Conservation (phyloP, 441 rosid genomes). For the Syzygium syzygioides region DNA sequence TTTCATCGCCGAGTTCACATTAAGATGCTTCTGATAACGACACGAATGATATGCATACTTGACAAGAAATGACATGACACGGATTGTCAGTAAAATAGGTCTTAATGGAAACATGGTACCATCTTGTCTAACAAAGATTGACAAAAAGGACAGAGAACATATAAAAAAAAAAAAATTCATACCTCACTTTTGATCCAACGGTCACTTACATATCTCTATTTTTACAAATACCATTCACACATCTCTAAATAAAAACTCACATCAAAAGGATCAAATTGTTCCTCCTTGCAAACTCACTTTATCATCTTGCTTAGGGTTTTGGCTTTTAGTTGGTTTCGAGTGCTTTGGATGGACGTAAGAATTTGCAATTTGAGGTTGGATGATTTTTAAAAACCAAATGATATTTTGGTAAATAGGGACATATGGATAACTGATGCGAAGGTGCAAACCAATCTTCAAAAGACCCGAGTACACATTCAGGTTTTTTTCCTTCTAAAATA, state of each 20-base stretch:
- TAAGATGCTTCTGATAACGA: neutral
- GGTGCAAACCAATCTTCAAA: neutral
- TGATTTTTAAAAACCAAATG: neutral
- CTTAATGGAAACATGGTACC: neutral
- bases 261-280: neutral
- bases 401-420: neutral
- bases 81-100: neutral
- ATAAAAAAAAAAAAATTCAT: too few species aligned
- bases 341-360: neutral
- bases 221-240: neutral
- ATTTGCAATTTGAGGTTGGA: neutral
- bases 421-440: neutral
- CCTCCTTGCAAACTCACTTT: neutral
- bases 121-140: neutral
- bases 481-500: neutral
- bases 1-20: neutral
- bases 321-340: neutral
- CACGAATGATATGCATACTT: neutral
- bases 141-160: neutral
- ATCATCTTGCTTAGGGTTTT: neutral
- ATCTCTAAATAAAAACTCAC: neutral
- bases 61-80: neutral
- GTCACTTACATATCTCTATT: neutral
- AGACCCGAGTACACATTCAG: neutral
- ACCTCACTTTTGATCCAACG: neutral